phyloP scores from a whole-genome alignment of 2,329 filamentous ascomycete genomes.

The Sarocladium oryzae region DNA sequence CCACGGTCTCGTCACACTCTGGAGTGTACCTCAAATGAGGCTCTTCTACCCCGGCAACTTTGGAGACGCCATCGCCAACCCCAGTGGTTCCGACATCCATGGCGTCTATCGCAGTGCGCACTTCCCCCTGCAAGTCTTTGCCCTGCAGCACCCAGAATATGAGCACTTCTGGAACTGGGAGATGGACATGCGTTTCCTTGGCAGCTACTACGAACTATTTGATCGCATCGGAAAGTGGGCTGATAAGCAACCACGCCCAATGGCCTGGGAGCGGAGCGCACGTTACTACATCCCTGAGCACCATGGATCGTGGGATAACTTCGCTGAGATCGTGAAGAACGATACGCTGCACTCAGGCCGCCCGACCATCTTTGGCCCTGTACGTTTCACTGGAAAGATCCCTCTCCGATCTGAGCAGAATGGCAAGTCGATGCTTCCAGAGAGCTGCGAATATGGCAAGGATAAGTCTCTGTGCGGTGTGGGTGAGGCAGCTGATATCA shows the following conservation, averaged over 20 bases:
- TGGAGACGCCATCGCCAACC: constrained; percentile 59
- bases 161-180: constrained; percentile 66
- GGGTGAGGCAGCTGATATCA: constrained; percentile 66
- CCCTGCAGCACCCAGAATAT: constrained; percentile 56
- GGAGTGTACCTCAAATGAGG: constrained; percentile 80
- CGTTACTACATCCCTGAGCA: constrained; percentile 70
- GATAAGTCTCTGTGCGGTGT: constrained; percentile 54
- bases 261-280: constrained; percentile 71
- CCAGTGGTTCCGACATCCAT: constrained; percentile 51
- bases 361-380: constrained; percentile 64
- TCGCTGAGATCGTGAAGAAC: constrained; percentile 56
- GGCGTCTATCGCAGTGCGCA: constrained; percentile 64
- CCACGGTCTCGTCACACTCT: constrained; percentile 71
- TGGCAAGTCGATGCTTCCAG: constrained; percentile 46
- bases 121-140: constrained; percentile 58
- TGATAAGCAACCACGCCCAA: constrained; percentile 58
- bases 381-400: constrained; percentile 41
- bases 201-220: constrained; percentile 68
- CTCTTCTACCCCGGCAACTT: constrained; percentile 68
- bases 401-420: constrained; percentile 45
- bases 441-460: constrained; percentile 46
- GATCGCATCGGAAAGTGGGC: constrained; percentile 61
- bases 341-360: constrained; percentile 48
- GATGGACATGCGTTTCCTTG: constrained; percentile 60
- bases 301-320: constrained; percentile 68